These are phyloP conservation scores for Aspergillus bertholletiae DNA, from an alignment of 495 filamentous ascomycete genomes.

Conservation along the genomic window DNA sequence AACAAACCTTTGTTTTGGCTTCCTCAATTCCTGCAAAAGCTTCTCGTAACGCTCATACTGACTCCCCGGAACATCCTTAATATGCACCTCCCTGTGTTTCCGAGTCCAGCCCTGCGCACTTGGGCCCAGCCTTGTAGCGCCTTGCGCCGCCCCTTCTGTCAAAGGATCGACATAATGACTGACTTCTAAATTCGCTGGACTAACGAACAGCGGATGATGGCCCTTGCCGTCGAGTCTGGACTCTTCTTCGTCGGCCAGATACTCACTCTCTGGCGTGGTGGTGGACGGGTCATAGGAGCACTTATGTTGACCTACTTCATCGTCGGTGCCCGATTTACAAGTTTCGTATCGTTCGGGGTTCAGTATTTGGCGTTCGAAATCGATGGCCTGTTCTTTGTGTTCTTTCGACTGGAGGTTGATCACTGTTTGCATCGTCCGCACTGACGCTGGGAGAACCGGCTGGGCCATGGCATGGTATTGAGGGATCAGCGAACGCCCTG, in stretches of 20 bases:
- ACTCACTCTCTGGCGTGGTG: slow-evolving; percentile 22
- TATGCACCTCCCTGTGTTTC: slow-evolving; percentile 17
- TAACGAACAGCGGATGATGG: slow-evolving; percentile 22
- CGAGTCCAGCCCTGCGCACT: slow-evolving; percentile 25
- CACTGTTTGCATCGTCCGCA: background rate
- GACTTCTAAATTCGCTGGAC: slow-evolving; percentile 25
- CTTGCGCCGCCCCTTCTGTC: slow-evolving; percentile 10
- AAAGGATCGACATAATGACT: slow-evolving; percentile 21
- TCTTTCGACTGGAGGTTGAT: background rate
- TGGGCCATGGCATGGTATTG: background rate
- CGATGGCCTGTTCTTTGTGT: background rate
- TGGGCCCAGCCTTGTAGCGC: slow-evolving; percentile 6
- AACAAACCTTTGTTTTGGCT: background rate
- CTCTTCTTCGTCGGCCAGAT: slow-evolving; percentile 21
- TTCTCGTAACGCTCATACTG: slow-evolving; percentile 20
- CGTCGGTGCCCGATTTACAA: slow-evolving; percentile 27
- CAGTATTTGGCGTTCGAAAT: slow-evolving; percentile 25
- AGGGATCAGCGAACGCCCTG: background rate
- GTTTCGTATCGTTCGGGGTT: slow-evolving; percentile 22
- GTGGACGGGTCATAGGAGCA: slow-evolving; percentile 26
- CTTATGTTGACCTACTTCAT: slow-evolving; percentile 27
- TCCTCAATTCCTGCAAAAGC: slow-evolving; percentile 14
- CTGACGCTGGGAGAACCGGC: background rate
- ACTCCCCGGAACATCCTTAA: slow-evolving; percentile 18
- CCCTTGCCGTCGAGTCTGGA: slow-evolving; percentile 21